Percentiles rank a stretch among this genome's conserved stretches.
Evolutionary conservation across 495 filamentous ascomycete species (phyloP).

Genomic region (Echria macrotheca): DNA sequence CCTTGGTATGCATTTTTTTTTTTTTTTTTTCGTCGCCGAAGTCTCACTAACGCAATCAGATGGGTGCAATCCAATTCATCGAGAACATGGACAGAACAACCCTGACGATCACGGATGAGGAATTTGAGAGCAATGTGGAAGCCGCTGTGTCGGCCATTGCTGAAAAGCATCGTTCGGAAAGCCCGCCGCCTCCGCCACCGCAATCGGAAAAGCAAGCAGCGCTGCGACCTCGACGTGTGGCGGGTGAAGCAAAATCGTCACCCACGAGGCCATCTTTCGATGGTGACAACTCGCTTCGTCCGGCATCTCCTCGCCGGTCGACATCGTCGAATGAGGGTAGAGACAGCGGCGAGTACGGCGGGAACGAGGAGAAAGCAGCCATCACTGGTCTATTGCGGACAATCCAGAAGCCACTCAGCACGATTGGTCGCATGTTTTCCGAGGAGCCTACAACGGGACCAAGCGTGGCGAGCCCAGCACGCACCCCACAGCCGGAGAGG

Average conservation of each 20-base stretch:
- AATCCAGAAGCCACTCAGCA: constrained; percentile 85
- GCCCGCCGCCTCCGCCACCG: constrained; percentile 38
- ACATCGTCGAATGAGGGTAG: constrained; percentile 39
- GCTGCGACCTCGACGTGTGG: constrained; percentile 34
- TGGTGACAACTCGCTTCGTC: constrained; percentile 31
- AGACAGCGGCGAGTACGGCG: constrained; percentile 27
- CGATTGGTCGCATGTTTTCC: constrained; percentile 95
- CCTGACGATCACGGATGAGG: constrained; percentile 86
- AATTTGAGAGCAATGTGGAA: constrained; percentile 94
- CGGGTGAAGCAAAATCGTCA: constrained; percentile 18
- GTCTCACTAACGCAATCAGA: constrained; percentile 41
- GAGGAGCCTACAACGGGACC: constrained; percentile 55
- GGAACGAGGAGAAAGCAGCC: constrained; percentile 66
- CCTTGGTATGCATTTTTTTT: constrained; percentile 55
- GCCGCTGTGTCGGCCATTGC: constrained; percentile 94
- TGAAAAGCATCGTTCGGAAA: constrained; percentile 65
- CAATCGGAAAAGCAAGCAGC: constrained; percentile 58
- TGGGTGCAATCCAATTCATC: constrained; percentile 95
- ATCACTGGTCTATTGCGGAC: constrained; percentile 83
- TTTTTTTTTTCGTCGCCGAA: neutral
- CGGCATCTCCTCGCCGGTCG: constrained; percentile 34
- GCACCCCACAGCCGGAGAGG: constrained; percentile 54
- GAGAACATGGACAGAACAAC: constrained; percentile 92
- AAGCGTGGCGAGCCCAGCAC: constrained; percentile 44
- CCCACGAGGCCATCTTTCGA: constrained; percentile 40